These are phyloP conservation scores for Alternaria arbusti DNA, from an alignment of 2,329 filamentous ascomycete species.

Conservation along the genomic window DNA sequence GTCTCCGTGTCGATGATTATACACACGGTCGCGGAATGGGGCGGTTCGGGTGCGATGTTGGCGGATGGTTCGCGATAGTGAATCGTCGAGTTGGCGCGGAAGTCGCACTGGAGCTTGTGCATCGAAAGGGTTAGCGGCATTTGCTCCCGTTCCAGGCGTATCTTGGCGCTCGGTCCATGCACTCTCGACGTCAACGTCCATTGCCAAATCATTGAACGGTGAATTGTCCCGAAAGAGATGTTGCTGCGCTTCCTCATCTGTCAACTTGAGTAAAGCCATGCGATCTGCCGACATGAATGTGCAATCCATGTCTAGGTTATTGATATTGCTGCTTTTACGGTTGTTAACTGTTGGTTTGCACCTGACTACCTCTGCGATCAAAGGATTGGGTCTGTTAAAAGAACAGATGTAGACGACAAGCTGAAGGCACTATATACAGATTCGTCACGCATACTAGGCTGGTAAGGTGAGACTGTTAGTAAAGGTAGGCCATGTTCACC, in stretches of 20 bases:
- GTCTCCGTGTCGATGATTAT: constrained; percentile 4
- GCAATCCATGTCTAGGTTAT: not conserved
- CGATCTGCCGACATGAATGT: not conserved
- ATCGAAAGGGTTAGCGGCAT: constrained; percentile 20
- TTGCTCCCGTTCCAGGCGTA: not conserved
- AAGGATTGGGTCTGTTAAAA: too few relatives aligned
- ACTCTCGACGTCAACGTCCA: constrained; percentile 4
- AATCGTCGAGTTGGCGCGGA: constrained; percentile 21
- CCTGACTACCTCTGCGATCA: not conserved
- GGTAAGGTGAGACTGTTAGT: not conserved
- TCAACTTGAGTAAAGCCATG: not conserved
- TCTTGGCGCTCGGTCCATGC: constrained; percentile 18
- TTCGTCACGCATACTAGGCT: not conserved
- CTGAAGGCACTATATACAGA: fast-evolving
- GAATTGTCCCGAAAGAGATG: not conserved
- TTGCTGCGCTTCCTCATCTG: not conserved
- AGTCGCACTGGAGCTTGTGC: constrained; percentile 19
- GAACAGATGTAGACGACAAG: not conserved
- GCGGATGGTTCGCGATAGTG: constrained; percentile 14
- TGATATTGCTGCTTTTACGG: not conserved
- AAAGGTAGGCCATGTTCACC: not conserved
- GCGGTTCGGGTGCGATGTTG: constrained; percentile 21
- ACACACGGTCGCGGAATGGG: not conserved
- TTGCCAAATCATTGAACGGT: not conserved
- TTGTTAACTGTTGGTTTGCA: too few relatives aligned